These are phyloP conservation scores for Ampelocalamus luodianensis DNA, from an alignment of 176 grass and related monocot genomes.

Conservation along the genomic window DNA sequence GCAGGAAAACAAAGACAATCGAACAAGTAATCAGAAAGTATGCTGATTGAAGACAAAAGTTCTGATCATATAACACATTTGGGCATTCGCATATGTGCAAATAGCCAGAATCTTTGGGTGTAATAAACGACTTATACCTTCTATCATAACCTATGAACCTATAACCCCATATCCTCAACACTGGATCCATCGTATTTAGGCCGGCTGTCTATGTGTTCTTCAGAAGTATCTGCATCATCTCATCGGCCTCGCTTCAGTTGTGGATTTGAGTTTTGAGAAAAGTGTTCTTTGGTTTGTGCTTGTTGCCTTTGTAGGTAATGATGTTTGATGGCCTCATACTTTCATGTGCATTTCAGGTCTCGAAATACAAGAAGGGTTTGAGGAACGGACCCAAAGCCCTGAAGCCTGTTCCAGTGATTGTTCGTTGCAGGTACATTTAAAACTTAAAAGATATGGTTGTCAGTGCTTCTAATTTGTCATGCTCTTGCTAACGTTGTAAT, in stretches of 20 bases:
- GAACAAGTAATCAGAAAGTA: neutral
- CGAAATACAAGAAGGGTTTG: conserved; percentile 76
- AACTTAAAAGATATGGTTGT: neutral
- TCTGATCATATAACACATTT: neutral
- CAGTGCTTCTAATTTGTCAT: neutral
- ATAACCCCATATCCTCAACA: neutral
- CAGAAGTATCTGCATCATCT: neutral
- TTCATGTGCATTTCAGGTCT: conserved; percentile 62
- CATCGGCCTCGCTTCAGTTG: neutral
- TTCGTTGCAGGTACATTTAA: conserved; percentile 81
- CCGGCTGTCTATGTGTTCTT: neutral
- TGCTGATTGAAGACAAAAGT: neutral
- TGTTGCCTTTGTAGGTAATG: neutral
- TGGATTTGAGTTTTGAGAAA: neutral
- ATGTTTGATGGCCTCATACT: neutral
- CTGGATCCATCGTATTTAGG: neutral
- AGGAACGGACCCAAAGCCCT: conserved; percentile 92
- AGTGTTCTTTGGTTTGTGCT: neutral
- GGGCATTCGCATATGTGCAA: neutral
- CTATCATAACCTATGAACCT: neutral
- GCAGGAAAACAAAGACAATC: neutral
- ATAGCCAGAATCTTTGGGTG: neutral
- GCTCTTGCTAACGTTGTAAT: neutral
- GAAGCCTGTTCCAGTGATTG: conserved; percentile 92
- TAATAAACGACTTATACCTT: neutral